These are phyloP conservation scores for Endothia cerciana DNA, from an alignment of 2,329 filamentous ascomycete species.

Conservation along the genomic window DNA sequence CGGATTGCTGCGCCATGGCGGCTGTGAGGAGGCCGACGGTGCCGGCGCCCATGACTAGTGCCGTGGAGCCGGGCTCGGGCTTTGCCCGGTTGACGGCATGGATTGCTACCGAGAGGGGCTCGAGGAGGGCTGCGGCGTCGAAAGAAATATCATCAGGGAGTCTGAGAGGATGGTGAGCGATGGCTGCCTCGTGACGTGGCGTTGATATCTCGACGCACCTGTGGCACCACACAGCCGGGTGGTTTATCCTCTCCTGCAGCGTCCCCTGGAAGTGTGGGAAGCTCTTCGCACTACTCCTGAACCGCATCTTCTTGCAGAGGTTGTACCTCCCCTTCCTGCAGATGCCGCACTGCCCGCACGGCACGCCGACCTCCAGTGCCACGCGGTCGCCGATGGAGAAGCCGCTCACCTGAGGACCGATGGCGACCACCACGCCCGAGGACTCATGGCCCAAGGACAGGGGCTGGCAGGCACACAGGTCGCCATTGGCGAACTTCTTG, in stretches of 20 bases:
- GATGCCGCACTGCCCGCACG: conserved; percentile 55
- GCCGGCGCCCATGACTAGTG: conserved; percentile 67
- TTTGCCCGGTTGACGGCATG: conserved; percentile 62
- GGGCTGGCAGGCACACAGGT: conserved; percentile 67
- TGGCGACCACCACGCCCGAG: conserved; percentile 59
- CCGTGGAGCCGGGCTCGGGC: conserved; percentile 56
- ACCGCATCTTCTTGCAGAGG: conserved; percentile 64
- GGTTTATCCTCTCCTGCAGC: conserved; percentile 65
- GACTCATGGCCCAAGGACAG: conserved; percentile 68
- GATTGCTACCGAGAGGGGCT: conserved; percentile 65
- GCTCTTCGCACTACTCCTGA: conserved; percentile 65
- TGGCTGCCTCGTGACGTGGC: too few relatives aligned
- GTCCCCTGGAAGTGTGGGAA: conserved; percentile 68
- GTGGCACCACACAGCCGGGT: conserved; percentile 65
- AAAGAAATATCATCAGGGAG: conserved; percentile 63
- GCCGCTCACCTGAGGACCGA: conserved; percentile 56
- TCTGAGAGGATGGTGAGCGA: conserved; percentile 40
- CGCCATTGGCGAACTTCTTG: conserved; percentile 73
- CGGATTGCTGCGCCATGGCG: conserved; percentile 64
- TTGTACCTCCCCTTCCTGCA: conserved; percentile 63
- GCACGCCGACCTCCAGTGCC: conserved; percentile 60
- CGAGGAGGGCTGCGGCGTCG: conserved; percentile 62
- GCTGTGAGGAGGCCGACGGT: conserved; percentile 66
- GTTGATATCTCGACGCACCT: conserved; percentile 49
- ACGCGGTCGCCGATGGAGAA: conserved; percentile 61